These are phyloP conservation scores for Scedosporium boydii DNA, from an alignment of 2,329 filamentous ascomycete species.

Conservation along the genomic window DNA sequence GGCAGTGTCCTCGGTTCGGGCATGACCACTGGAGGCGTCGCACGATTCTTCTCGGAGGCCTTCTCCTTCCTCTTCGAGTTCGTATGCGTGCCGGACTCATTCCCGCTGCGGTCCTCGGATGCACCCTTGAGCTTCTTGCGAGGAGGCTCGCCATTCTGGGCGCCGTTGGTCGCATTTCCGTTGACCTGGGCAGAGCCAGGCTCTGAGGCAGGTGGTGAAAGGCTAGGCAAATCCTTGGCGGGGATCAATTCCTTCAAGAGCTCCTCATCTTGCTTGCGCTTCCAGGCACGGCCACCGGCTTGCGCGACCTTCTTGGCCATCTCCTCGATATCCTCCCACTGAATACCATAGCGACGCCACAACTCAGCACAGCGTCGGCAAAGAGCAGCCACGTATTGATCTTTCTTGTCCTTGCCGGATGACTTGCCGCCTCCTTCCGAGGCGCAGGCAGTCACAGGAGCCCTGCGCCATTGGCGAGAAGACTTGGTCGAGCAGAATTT, in stretches of 20 bases:
- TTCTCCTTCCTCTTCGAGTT: conserved; percentile 32
- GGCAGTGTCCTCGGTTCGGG: conserved; percentile 72
- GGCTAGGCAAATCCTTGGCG: conserved; percentile 41
- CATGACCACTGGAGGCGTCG: conserved; percentile 61
- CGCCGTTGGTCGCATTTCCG: not conserved
- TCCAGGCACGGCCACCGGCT: conserved; percentile 72
- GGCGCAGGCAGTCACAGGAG: conserved; percentile 60
- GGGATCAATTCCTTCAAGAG: conserved; percentile 63
- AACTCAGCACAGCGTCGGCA: conserved; percentile 85
- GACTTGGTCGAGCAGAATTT: conserved; percentile 79
- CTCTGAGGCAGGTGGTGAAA: conserved; percentile 10
- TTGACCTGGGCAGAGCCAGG: not conserved
- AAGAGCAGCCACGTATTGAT: conserved; percentile 67
- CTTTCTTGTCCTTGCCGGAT: conserved; percentile 67
- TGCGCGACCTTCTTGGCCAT: conserved; percentile 78
- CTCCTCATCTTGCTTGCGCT: conserved; percentile 86
- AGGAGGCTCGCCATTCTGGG: conserved; percentile 39
- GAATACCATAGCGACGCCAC: conserved; percentile 92
- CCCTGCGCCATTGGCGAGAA: conserved; percentile 85
- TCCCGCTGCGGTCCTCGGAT: conserved; percentile 26
- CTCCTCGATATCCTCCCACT: conserved; percentile 91
- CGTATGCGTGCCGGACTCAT: conserved; percentile 36
- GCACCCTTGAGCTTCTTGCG: conserved; percentile 55
- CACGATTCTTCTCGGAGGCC: conserved; percentile 38
- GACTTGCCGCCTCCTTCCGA: conserved; percentile 50